These are phyloP conservation scores for Mytilinidion resinicola DNA, from an alignment of 495 filamentous ascomycete species.

Conservation along the genomic window DNA sequence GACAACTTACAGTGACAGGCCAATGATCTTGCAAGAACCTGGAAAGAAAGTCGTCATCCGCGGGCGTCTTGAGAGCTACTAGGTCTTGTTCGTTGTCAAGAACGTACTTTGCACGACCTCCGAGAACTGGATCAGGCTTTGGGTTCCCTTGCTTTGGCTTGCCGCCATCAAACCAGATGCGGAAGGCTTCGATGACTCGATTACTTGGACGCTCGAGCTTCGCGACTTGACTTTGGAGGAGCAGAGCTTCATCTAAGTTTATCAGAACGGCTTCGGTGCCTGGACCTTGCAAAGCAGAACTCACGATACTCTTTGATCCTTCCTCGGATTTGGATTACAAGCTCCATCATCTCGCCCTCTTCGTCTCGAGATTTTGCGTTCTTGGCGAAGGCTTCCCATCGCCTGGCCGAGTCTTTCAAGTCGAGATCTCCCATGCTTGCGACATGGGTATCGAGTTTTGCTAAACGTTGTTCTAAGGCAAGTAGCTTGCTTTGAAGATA, in stretches of 20 bases:
- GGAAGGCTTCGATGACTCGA: constrained; percentile 1
- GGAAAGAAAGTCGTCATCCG: constrained; percentile 12
- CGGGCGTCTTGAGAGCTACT: constrained; percentile 3
- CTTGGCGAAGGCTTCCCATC: constrained; percentile 9
- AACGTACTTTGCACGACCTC: constrained; percentile 10
- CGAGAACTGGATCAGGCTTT: not conserved
- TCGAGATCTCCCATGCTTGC: not conserved
- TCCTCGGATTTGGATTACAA: constrained; percentile 1
- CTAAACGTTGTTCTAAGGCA: not conserved
- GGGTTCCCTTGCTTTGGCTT: not conserved
- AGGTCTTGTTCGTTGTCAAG: constrained; percentile 9
- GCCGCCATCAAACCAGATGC: not conserved
- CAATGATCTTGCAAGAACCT: constrained; percentile 15
- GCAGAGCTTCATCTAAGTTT: constrained; percentile 2
- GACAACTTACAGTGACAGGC: not conserved
- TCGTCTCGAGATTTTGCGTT: not conserved
- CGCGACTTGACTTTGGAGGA: constrained; percentile 5
- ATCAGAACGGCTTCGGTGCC: not conserved
- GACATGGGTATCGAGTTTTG: constrained; percentile 2
- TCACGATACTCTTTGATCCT: constrained; percentile 11
- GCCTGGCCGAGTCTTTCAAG: not conserved
- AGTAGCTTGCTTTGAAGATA: constrained; percentile 11
- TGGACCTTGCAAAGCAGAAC: not conserved
- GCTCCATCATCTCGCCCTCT: constrained; percentile 7
- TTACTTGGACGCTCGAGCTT: not conserved